Evolutionary conservation across 805 yeast genomes (phyloP), one percentile per base, ranked within the genome.

Genomic region (Myxozyma kluyveri): DNA sequence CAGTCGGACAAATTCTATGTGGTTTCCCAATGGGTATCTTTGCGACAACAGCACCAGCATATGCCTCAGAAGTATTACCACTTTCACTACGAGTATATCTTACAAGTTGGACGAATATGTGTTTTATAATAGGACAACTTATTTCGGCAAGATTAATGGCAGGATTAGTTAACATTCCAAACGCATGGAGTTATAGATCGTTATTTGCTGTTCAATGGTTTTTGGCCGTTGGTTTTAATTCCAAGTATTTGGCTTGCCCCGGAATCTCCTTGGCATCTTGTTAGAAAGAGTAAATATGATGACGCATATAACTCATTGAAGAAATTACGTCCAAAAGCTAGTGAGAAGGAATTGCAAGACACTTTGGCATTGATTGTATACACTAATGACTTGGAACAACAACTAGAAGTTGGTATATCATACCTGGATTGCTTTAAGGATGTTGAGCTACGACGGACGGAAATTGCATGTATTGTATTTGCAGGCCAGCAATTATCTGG

Each of bases 121-220:
- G 81, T 60, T 79, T 80, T 80, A 75, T 75, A 31, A 62, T 77
- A 55, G 86, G 86, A 21, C 45, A 80, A 62, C 69, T 82, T 33
- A 67, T 81, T 50, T 71, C 80, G 5, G 66, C 80, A 7, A 82
- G 84, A 52, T 76, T 81, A n/a, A 67, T 73, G 59, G 71, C 69
- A 56, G 78, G 71, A 44, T 64, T 67, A 43, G 55, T 54, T 56
- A 38, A 50, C 24, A 53, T 58, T 49, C 46, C 55, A 1, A 61
- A 69, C 27, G 61, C 70, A 19, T 61, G 72, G 69, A 74, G 81
- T 6, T 81, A 78, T 64, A 69, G 73, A 49, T 69, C 78, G 29
- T 84, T 84, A 9, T 79, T 78, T 62, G 83, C 79, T 2, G 51
- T 81, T 6, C 86, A 81, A 66, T 81, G 84, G 84, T 65, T 72